These are phyloP conservation scores for Medicago ruthenica DNA, from an alignment of 306 rosid species.

Conservation along the genomic window DNA sequence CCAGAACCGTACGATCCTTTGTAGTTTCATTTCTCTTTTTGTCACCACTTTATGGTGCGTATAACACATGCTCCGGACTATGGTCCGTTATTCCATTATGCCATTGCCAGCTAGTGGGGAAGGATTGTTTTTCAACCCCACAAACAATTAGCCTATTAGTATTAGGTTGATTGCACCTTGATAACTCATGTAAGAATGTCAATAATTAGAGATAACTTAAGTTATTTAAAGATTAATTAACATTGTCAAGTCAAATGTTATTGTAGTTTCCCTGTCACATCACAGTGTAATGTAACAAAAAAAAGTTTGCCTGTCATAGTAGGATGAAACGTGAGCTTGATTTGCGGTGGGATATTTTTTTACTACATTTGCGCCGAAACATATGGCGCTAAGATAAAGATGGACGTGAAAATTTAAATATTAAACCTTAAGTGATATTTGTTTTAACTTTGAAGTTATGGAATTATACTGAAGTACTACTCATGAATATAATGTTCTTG, in stretches of 20 bases:
- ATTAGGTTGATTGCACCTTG: slow-evolving; percentile 4
- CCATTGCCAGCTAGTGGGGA: slow-evolving; percentile 26
- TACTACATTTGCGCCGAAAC: slow-evolving; percentile 6
- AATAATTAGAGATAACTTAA: not conserved
- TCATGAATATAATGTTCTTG: too few species aligned
- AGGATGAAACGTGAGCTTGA: slow-evolving; percentile 30
- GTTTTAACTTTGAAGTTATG: too few species aligned
- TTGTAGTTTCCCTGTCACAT: slow-evolving; percentile 19
- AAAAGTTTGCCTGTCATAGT: slow-evolving; percentile 22
- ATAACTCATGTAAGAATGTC: not conserved
- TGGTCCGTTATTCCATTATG: slow-evolving; percentile 2
- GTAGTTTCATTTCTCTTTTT: not conserved
- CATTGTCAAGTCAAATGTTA: slow-evolving; percentile 26
- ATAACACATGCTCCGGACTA: not conserved
- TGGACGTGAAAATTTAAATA: too few species aligned
- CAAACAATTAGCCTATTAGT: not conserved
- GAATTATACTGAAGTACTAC: too few species aligned
- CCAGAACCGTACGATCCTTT: slow-evolving; percentile 2
- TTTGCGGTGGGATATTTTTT: slow-evolving; percentile 33
- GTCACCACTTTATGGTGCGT: slow-evolving; percentile 7
- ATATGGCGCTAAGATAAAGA: not conserved
- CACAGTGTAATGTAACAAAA: not conserved
- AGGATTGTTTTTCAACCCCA: slow-evolving; percentile 6
- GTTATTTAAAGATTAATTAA: not conserved
- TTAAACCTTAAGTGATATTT: too few species aligned